Base-by-base conservation (phyloP, 768 basidiomycete species). In the Lentinus tigrinus region DNA sequence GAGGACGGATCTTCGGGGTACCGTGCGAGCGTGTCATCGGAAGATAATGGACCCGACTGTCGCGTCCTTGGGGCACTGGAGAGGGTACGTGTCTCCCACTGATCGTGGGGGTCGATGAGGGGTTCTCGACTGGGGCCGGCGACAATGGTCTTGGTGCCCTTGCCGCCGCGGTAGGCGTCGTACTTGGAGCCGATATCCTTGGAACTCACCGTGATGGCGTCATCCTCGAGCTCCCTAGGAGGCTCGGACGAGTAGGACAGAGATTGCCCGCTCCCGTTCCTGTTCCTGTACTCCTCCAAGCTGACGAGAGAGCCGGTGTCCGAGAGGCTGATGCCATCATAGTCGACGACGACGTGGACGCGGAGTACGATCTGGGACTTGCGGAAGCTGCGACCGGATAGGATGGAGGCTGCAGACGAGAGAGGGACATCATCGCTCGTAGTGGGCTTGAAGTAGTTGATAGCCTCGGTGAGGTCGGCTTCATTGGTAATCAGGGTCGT, bases 291-390 rank as follows among this genome's bases (percentile, higher is more conserved):
- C 63, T 92, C 89, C 42, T 95, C 90, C 67, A 88, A 66, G 69
- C 91, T 93, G 21, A 81, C 83, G 17, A 95, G 74, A 9, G 93
- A 95, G 10, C 85, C 85, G 2, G 93, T 91, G 63, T 97, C 95
- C 9, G 92, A 94, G 56, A 97, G 78, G 72, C 89, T 91, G 14
- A 89, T 93, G 0, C 93, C 93, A 70, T 97, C 95, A 65, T 93
- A 95, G 60, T 95, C 94, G 60, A 95, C 85, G 9, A 78, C 77
- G 40, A 98, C 85, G 44, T 87, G 79, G 36, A 97, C 84, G 9
- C 83, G 80, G 16, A 97, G 74, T 0, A 88, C 89, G 55, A 97
- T 89, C 69, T 86, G 93, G 43, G 82, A 78, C 34, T 80, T 77
- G 10, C 83, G 77, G 26, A 85, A 85, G 65, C 87, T 88, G 17